These are phyloP conservation scores for Phanerochaete carnosa DNA, from an alignment of 768 basidiomycete species.

Conservation along the genomic window DNA sequence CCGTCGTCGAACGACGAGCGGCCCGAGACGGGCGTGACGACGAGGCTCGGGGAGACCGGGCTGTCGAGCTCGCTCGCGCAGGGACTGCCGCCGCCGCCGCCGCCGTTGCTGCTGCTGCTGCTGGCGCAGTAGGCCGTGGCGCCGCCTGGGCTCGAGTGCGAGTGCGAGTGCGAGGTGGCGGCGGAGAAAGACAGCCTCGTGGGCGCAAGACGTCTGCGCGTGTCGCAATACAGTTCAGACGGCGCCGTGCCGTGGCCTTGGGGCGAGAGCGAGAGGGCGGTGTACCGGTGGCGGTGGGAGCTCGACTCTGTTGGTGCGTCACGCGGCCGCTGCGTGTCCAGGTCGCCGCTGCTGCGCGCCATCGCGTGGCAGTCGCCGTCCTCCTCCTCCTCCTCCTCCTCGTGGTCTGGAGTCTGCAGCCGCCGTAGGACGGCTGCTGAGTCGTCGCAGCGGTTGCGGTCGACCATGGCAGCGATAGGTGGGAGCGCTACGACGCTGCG, in stretches of 20 bases:
- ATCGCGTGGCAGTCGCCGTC: too few species aligned
- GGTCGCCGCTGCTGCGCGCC: too few species aligned
- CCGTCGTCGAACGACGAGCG: conserved; percentile 1
- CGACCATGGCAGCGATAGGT: conserved; percentile 50
- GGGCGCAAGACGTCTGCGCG: conserved; percentile 2
- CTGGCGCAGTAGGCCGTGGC: neutral
- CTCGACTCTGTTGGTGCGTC: neutral
- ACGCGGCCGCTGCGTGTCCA: neutral
- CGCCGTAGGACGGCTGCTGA: conserved; percentile 66
- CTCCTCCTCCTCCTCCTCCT: too few species aligned
- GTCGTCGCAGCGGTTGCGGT: conserved; percentile 47
- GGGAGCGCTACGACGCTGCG: conserved; percentile 20
- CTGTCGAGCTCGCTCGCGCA: neutral
- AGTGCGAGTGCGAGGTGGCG: too few species aligned
- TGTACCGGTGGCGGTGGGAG: neutral
- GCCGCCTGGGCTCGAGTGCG: neutral
- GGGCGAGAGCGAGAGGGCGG: too few species aligned
- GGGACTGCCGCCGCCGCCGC: neutral
- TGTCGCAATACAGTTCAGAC: neutral
- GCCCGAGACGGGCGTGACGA: conserved; percentile 3
- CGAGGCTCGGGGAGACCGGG: neutral
- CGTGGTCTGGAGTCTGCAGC: conserved; percentile 53
- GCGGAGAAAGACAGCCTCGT: neutral
- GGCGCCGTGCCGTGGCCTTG: neutral
- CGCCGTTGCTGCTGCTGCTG: too few species aligned